Evolutionary conservation across 768 basidiomycete species (phyloP), one percentile per base, ranked within the genome.

Genomic region (Boletus rubroflammeus): DNA sequence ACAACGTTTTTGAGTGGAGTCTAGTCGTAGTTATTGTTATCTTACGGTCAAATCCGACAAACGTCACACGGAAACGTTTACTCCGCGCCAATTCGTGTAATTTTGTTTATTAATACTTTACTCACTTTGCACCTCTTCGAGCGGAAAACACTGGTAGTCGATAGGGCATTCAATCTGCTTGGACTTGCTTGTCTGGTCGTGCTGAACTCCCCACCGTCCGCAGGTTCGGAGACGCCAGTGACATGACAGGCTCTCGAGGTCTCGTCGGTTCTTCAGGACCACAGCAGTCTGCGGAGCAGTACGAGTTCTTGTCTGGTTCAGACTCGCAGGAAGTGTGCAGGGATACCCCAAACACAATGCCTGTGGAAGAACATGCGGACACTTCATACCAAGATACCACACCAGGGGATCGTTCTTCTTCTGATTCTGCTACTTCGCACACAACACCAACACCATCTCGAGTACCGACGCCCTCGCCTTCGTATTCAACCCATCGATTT

Each of bases 391-490:
- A 47, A 46, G 58, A 69, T 60, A 59, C 56, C 64, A 58, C 53
- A 48, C 63, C 47, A 49, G 47, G 15, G 6, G 48, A 50, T 29
- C 58, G 61, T 56, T 64, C 65, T 31, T 65, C 67, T 51, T 67
- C 66, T 51, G 65, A 65, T 38, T 63, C 69, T 53, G 47, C 62
- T 28, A 44, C 63, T 46, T 65, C 68, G 19, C 61, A 73, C 31
- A 72, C 76, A 14, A 79, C 84, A 1, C 82, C 86, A n/a, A 56
- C 80, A 14, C 80, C 79, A n/a, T 86, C 88, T 9, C 82, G 85
- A 46, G 73, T 81, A 13, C 62, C 76, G 14, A 87, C 88, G 0
- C 88, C 86, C 7, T 80, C 82, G 35, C 76, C 78, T 48, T 81
- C 81, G 59, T 77, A 78, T 63, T 68, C 79, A 35, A 73, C 76